Base-by-base conservation (phyloP, 2,329 filamentous ascomycete species). In the Arthrinium phaeospermum region DNA sequence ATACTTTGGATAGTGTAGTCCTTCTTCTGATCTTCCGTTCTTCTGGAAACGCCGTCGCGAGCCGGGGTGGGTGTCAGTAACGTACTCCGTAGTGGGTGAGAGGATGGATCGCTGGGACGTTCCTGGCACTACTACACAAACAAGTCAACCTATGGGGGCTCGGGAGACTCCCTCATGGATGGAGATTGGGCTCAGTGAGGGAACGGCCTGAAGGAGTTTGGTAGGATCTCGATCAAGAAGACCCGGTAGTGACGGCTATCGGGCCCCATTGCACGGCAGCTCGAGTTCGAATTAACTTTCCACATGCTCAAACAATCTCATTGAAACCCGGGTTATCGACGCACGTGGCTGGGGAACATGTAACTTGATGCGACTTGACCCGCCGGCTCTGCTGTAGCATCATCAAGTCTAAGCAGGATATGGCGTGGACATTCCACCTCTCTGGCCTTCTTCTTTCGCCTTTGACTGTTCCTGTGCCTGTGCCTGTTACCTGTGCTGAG, bases 241-340 rank as follows among this genome's bases (percentile, higher is more conserved):
- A 41, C 30, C 57, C 34, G 57, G 57, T 41, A 64, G 34, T 34
- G 57, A 64, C 37, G 37, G 37, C 34, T 64, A 41, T 64, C 57
- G 30, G 57, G 57, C 19, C 13, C 57, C 22, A 37, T 64, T 37
- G 34, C 34, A n/a, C 30, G 34, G 57, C 57, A 41, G 7, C 53
- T 61, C 57, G 57, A 64, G 19, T 41, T 41, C 34, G 57, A 64
- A 64, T 64, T n/a, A 41, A 41, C 57, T 64, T 64, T 64, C 34
- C 57, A 64, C 57, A 64, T 64, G 57, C 34, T n/a, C 57, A 64
- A 64, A 64, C 57, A 64, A 64, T 64, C 57, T 41, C 57, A 64
- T 24, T 41, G 19, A 37, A 5, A 64, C 34, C 57, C 14, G 53
- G 53, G 8, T 61, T 61, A 19, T 61, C 27, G 53, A 41, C 34